Percentiles rank a stretch among this genome's conserved stretches.
Evolutionary conservation across 106 monocot species (phyloP).

Genomic region (Dendrobium nobile): DNA sequence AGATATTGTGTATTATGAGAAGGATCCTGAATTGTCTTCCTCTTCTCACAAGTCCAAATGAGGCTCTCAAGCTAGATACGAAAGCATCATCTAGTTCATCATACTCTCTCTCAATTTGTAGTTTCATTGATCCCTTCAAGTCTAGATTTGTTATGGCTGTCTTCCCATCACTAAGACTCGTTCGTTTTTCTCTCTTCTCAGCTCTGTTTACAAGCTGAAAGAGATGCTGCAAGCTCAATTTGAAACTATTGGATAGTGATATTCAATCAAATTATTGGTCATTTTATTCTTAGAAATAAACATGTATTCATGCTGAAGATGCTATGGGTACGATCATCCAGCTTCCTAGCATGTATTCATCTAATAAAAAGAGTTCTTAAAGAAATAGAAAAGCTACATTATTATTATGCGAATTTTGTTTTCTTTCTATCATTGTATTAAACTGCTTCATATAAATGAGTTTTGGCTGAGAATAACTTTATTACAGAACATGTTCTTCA

Average conservation of each 20-base stretch:
- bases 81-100: background rate
- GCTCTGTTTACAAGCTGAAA: background rate
- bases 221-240: background rate
- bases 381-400: too few species aligned
- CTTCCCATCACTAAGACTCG: background rate
- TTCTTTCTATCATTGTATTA: too few species aligned
- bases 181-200: background rate
- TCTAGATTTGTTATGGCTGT: background rate
- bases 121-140: background rate
- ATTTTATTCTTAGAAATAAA: background rate
- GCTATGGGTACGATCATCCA: too few species aligned
- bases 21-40: constrained; percentile 28
- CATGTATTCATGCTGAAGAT: background rate
- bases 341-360: too few species aligned
- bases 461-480: too few species aligned
- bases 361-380: too few species aligned
- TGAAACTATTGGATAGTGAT: background rate
- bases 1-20: constrained; percentile 77
- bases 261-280: background rate
- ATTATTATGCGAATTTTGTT: too few species aligned
- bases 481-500: too few species aligned
- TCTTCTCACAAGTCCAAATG: background rate
- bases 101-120: background rate
- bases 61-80: background rate
- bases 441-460: too few species aligned